A percentile compares a stretch with the other conserved stretches of the same genome.
Conservation (phyloP, 768 basidiomycete species). For the Russula griseocarnosa region DNA sequence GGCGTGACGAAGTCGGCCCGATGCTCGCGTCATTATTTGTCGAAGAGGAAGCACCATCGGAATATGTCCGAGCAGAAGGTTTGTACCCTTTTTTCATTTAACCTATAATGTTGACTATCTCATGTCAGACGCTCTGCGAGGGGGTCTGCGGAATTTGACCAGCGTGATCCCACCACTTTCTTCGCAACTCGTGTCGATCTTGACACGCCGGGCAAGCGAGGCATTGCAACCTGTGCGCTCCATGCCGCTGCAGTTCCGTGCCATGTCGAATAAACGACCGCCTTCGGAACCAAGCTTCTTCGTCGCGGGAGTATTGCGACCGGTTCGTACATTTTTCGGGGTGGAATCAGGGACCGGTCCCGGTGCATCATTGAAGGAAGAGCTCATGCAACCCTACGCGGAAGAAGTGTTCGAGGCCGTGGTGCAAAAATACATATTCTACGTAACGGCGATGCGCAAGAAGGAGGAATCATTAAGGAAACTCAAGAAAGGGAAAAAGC, state of each 20-base stretch:
- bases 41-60: conserved; percentile 32
- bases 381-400: conserved; percentile 48
- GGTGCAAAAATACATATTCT: conserved; percentile 63
- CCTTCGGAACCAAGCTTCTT: conserved; percentile 86
- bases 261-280: conserved; percentile 67
- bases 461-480: conserved; percentile 85
- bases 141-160: conserved; percentile 48
- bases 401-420: conserved; percentile 69
- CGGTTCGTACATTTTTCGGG: conserved; percentile 71
- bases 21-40: conserved; percentile 50
- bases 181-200: conserved; percentile 60
- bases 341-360: conserved; percentile 54
- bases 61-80: conserved; percentile 50
- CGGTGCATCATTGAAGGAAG: conserved; percentile 55
- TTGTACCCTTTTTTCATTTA: conserved; percentile 16
- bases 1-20: conserved; percentile 61
- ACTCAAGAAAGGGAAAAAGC: conserved; percentile 82
- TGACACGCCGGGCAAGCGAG: conserved; percentile 80
- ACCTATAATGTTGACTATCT: background rate
- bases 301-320: conserved; percentile 72
- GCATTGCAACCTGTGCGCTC: conserved; percentile 79
- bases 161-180: conserved; percentile 56
- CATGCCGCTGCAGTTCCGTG: conserved; percentile 87
- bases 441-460: conserved; percentile 82
- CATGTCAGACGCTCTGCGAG: conserved; percentile 50